These are phyloP conservation scores for Bolboschoenoplectus hybrid DNA, from an alignment of 202 grass and related monocot species.

Conservation along the genomic window DNA sequence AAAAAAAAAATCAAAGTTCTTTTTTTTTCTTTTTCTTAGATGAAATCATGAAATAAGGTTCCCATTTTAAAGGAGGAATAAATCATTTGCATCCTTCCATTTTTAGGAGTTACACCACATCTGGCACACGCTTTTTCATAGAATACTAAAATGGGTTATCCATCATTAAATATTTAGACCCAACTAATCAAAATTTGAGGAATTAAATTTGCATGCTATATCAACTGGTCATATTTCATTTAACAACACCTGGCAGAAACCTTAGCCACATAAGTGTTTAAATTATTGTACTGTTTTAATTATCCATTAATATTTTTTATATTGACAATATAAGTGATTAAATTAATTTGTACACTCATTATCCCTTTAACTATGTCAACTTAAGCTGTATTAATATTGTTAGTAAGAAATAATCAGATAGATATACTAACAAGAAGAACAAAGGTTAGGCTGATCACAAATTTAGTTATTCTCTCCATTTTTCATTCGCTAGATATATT, in stretches of 20 bases:
- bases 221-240: constrained; percentile 1
- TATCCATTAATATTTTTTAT: neutral
- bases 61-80: neutral
- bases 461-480: neutral
- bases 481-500: neutral
- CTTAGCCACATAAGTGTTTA: neutral
- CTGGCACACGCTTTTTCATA: constrained; percentile 12
- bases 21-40: neutral
- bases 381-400: neutral
- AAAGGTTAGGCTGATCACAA: neutral
- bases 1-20: neutral
- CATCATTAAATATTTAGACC: constrained; percentile 26
- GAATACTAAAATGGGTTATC: constrained; percentile 8
- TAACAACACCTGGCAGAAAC: neutral
- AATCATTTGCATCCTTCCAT: neutral
- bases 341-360: neutral
- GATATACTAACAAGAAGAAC: neutral
- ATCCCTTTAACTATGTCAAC: neutral
- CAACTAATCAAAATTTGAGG: neutral
- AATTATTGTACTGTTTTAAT: neutral
- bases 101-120: constrained; percentile 7
- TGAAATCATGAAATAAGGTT: neutral
- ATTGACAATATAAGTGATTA: neutral
- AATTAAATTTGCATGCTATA: neutral
- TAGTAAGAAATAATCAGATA: constrained; percentile 16